phyloP scores from a whole-genome alignment of 1,284 basidiomycete species.

The Microbotryomycetes sp. region DNA sequence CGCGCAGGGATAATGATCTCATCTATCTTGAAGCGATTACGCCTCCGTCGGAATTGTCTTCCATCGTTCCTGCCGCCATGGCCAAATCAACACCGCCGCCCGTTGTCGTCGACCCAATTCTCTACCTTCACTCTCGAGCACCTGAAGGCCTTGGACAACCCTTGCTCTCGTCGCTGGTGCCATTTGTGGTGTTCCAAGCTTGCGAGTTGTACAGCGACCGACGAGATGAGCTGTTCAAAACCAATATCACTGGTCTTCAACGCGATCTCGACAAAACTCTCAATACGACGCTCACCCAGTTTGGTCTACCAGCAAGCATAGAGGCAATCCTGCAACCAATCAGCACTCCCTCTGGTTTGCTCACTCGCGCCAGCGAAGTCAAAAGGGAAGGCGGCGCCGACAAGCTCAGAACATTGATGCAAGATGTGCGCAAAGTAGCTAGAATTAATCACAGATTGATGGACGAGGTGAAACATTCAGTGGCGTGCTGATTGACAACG shows the following conservation, averaged over 20 bases:
- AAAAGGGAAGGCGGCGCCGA: constrained; percentile 66
- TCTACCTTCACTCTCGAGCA: constrained; percentile 41
- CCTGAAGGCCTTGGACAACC: constrained; percentile 50
- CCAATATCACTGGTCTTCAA: constrained; percentile 58
- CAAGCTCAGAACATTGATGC: constrained; percentile 63
- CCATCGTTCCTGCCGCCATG: constrained; percentile 62
- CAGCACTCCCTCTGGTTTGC: constrained; percentile 77
- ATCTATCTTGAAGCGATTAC: constrained; percentile 91
- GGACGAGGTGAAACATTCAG: constrained; percentile 56
- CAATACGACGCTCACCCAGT: constrained; percentile 60
- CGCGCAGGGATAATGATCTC: constrained; percentile 76
- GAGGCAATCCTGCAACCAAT: constrained; percentile 82
- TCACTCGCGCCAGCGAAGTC: constrained; percentile 82
- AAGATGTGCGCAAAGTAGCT: constrained; percentile 64
- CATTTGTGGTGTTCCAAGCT: constrained; percentile 83
- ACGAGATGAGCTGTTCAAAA: constrained; percentile 64
- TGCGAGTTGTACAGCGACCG: constrained; percentile 85
- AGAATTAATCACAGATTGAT: constrained; percentile 58
- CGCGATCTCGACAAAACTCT: constrained; percentile 63
- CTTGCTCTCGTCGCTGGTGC: constrained; percentile 70
- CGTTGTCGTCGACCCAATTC: constrained; percentile 48
- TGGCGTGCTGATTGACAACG: not conserved
- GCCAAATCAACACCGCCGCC: constrained; percentile 58
- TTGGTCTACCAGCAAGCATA: constrained; percentile 77
- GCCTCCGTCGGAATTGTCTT: constrained; percentile 58